Percentiles rank a stretch among this genome's conserved stretches.
These are phyloP conservation scores for Apophysomyces variabilis DNA, from an alignment of 371 early-diverging fungal genomes.

Conservation along the genomic window DNA sequence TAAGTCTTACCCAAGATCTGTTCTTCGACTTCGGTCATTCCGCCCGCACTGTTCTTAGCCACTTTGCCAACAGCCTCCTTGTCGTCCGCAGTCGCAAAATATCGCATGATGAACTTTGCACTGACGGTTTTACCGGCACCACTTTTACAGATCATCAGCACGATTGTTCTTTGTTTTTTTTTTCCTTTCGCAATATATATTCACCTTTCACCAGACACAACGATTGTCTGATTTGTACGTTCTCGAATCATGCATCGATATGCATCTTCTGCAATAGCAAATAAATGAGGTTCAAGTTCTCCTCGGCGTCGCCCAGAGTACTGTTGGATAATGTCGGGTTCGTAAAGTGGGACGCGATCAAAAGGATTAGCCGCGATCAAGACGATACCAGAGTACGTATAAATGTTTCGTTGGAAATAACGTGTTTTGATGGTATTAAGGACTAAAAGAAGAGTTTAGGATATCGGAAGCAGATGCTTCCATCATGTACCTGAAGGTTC, in stretches of 20 bases:
- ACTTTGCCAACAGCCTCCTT: conserved; percentile 53
- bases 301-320: conserved; percentile 94
- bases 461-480: neutral
- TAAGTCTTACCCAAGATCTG: conserved; percentile 68
- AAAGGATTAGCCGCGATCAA: conserved; percentile 99
- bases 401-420: conserved; percentile 90
- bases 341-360: conserved; percentile 85
- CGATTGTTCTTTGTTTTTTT: neutral
- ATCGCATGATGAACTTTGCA: conserved; percentile 97
- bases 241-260: conserved; percentile 94
- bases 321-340: conserved; percentile 87
- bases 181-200: neutral
- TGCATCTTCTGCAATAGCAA: conserved; percentile 98
- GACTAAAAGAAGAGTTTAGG: conserved; percentile 45
- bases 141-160: conserved; percentile 33
- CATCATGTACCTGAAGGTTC: conserved; percentile 78
- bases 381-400: conserved; percentile 99
- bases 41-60: conserved; percentile 32
- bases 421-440: conserved; percentile 88
- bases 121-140: conserved; percentile 97
- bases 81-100: conserved; percentile 93
- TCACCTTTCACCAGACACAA: conserved; percentile 97
- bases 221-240: conserved; percentile 94
- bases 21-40: conserved; percentile 83
- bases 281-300: conserved; percentile 98